Evolutionary conservation across 2,329 filamentous ascomycete genomes (phyloP), one percentile per base, ranked within the genome.

Genomic region (Pseudophaeomoniella oleicola): DNA sequence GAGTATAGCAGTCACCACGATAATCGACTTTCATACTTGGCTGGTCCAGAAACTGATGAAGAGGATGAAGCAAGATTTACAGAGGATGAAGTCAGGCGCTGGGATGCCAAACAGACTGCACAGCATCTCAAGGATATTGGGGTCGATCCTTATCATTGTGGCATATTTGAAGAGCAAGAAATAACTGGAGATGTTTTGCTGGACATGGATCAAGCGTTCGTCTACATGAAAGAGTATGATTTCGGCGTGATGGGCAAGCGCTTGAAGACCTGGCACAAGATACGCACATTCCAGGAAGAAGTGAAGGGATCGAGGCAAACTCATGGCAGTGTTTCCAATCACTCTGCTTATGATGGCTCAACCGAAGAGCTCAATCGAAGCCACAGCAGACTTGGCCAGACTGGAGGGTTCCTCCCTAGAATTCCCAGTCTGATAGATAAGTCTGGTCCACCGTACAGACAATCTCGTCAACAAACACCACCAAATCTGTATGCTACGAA

Each of bases 171-270:
- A 47, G 87, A 96, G 50, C 88, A 98, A 57, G 90, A 98, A 56
- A 96, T 98, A 39, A 79, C 82, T 2, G 90, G 90, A 34, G 87
- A 96, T 50, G 88, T 96, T 3, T 63, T 98, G 29, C 62, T 98
- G 36, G 84, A 83, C 37, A 93, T 96, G 84, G 86, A 94, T 49
- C 88, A 94, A 60, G 83, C 84, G 39, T 92, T 90, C 29, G 69
- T 96, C 12, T 93, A 94, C 55, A 79, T 96, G 64, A 94, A 94
- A 53, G 87, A 90, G 33, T 93, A 94, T 49, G 84, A 94, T 47
- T 69, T 96, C 46, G 88, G 88, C 13, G 84, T 87, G 3, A 87
- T 96, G 47, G 88, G 88, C 5, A 73, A 84, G 39, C 73, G 88
- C 42, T 62, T 96, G 42, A 92, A 92, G 57, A 94, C 87, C 2